Base-by-base conservation (phyloP, 2,329 filamentous ascomycete species). In the Sclerotinia spermophila region DNA sequence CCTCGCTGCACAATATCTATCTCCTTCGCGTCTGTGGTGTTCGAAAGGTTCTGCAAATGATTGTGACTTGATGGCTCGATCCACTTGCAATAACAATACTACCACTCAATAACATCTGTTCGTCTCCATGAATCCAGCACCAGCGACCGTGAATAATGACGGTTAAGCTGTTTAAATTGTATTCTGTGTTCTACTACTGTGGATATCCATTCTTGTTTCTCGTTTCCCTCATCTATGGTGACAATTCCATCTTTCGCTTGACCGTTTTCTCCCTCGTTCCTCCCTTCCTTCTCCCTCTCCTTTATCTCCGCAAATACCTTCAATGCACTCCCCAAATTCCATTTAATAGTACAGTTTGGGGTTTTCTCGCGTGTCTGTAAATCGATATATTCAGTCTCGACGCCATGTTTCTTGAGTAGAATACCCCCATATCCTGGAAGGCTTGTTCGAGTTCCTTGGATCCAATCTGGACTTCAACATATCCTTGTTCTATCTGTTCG, bases 291-390 rank as follows among this genome's bases (percentile, higher is more conserved):
- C n/a, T 27, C 48, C 48, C 13, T 13, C 13, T 51, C 48, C 48
- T 51, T 51, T 6, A 27, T 7, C 48, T 27, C 3, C 4, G 48
- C n/a, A 5, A 51, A 51, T 6, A 13, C 2, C 13, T 51, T 51
- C n/a, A 27, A 17, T 27, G 0, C n/a, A 3, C n/a, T 2, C 0
- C 48, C 48, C 0, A 51, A 2, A 27, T 51, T 51, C 48, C 48
- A 27, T 13, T 0, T 51, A 27, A 51, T 17, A 51, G 11, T 51
- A 15, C n/a, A 51, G 5, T 3, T 27, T 7, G 48, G 48, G 5
- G 13, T 51, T 3, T 27, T 13, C n/a, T 27, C 17, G 48, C 48
- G 48, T 27, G 48, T 51, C 4, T 13, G 13, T 27, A 4, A 2
- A 24, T 7, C 13, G 2, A 51, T 51, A 7, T 0, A 6, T 51